Evolutionary conservation across 441 rosid species (phyloP), one percentile per base, ranked within the genome.

Genomic region (Populus hybrid): DNA sequence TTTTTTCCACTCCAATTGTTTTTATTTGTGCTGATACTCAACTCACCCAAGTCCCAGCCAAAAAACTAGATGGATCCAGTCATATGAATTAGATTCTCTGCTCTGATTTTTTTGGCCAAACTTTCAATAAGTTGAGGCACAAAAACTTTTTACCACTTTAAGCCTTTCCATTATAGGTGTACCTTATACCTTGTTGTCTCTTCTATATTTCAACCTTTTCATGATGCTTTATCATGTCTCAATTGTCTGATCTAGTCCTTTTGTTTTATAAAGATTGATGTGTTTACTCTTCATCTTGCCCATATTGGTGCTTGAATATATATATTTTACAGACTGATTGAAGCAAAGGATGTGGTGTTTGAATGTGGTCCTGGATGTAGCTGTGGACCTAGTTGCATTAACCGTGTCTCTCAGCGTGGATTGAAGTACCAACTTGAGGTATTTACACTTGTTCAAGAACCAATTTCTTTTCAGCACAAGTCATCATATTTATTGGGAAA

Each of bases 331-430:
- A 86, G 91, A 83, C 78, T 90, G 83, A 79, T 80, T 23, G 88
- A 88, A 81, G 79, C 94, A 38, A 87, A 83, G 82, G 90, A 86
- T 83, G 87, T 90, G 69, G 87, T 90, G 72, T 87, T 84, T 67
- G 92, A 88, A 83, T 90, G 92, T 78, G 94, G 94, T 46, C 94
- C 91, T 61, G 79, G 78, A 9, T 90, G 92, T 86, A 81, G 86
- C 67, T 88, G 92, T 77, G 92, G 91, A 76, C 91, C 90, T 72
- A 68, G 65, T 71, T 90, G 92, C 75, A 73, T 86, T 67, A 90
- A 89, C 78, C 89, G 92, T 7, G 75, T 80, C 65, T 86, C 91
- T 74, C 94, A 90, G 77, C 77, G 26, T 32, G 89, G 83, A 75
- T 57, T 90, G 59, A 85, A 76, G 83, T 85, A 85, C 73, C 85